Evolutionary conservation across 768 basidiomycete genomes (phyloP).

Genomic region (Piloderma croceum): DNA sequence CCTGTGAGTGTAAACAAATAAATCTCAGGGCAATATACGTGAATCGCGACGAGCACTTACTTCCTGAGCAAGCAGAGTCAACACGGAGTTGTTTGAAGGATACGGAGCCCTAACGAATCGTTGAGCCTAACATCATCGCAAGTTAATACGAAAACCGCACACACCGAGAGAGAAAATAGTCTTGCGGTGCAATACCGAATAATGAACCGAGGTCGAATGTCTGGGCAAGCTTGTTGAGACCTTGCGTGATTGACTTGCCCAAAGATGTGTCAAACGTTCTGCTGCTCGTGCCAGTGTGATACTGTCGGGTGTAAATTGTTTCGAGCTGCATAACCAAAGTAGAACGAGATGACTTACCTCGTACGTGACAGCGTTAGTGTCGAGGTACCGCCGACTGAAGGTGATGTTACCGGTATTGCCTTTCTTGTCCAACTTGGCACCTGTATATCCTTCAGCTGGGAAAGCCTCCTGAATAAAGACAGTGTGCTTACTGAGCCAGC

Average conservation of each 20-base stretch:
- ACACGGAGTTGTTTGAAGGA: constrained; percentile 53
- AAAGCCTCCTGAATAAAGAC: not conserved
- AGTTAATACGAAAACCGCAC: constrained; percentile 10
- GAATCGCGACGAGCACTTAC: no score
- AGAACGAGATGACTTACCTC: constrained; percentile 40
- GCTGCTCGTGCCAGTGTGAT: constrained; percentile 53
- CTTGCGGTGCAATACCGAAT: constrained; percentile 72
- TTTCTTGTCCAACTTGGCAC: constrained; percentile 41
- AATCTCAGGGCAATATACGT: constrained; percentile 10
- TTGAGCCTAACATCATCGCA: not conserved
- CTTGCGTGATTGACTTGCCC: constrained; percentile 50
- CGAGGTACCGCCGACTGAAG: constrained; percentile 70
- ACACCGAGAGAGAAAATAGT: constrained; percentile 63
- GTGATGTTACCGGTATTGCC: constrained; percentile 45
- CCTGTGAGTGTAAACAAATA: constrained; percentile 26
- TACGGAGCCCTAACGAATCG: constrained; percentile 45
- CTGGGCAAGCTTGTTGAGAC: constrained; percentile 46
- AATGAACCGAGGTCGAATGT: constrained; percentile 56
- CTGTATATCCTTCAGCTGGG: constrained; percentile 20
- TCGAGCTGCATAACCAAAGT: not conserved
- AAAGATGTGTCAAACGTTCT: constrained; percentile 54
- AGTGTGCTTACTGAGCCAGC: constrained; percentile 57
- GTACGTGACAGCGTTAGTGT: constrained; percentile 73
- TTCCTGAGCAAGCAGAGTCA: constrained; percentile 52
- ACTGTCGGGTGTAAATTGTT: no score